Evolutionary conservation across 768 basidiomycete genomes (phyloP), one percentile per base, ranked within the genome.

Genomic region (Mycena chlorophos): DNA sequence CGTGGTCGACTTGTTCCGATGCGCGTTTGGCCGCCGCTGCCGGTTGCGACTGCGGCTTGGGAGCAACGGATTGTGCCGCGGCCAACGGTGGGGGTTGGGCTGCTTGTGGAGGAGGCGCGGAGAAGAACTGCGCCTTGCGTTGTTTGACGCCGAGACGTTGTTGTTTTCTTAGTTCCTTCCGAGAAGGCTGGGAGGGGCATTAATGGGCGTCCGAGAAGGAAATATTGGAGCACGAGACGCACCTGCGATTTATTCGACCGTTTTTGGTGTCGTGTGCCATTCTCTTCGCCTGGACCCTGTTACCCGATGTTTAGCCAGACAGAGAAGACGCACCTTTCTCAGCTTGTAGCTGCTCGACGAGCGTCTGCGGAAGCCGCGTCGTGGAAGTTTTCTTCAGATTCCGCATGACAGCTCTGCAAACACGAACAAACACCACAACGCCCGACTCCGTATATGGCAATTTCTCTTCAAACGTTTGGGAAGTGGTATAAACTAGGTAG

Each of bases 101-200:
- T n/a, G n/a, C 12, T 46, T 46, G 14, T 25, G 54, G 37, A 23
- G 34, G 38, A 58, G 55, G 28, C 58, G 57, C 16, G 31, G 79
- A 74, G 68, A 87, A 87, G 64, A 79, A 82, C 34, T 78, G 73
- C 0, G 86, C 85, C 63, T 82, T 89, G 42, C 82, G 79, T 63
- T 81, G 77, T 67, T 89, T 92, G 49, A 75, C 75, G 42, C 74
- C 75, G 1, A 73, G 56, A n/a, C 88, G 78, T 26, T 79, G 80
- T 62, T 84, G 78, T 66, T 86, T 91, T 39, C 89, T 74, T 14
- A 78, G 66, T 46, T 87, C 87, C 67, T 84, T 89, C 53, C 88
- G 78, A 45, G 79, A 77, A 23, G 63, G 42, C 37, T 69, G 64
- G 0, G 20, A n/a, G 3, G n/a, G 30, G 10, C 10, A n/a, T 25